Conservation (phyloP, 768 basidiomycete species). For the Cystoderma amianthinum region DNA sequence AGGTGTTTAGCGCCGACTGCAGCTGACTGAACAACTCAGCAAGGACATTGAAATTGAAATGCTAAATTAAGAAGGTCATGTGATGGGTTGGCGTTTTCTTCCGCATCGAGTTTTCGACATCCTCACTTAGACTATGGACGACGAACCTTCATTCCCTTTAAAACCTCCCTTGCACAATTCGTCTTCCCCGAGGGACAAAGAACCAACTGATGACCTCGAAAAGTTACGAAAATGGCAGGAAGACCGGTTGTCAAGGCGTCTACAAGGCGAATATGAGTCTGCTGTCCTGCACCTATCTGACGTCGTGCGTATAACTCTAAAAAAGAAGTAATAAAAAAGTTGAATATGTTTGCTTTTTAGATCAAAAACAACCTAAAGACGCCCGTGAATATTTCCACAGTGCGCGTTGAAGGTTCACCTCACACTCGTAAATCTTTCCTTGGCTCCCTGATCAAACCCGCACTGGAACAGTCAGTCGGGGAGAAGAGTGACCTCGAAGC, state of each 20-base stretch:
- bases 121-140: background rate
- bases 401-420: slow-evolving; percentile 75
- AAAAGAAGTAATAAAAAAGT: too few relatives aligned
- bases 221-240: slow-evolving; percentile 67
- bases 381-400: slow-evolving; percentile 62
- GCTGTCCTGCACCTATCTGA: slow-evolving; percentile 55
- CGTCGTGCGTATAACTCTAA: slow-evolving; percentile 38
- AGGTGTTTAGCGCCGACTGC: too few relatives aligned
- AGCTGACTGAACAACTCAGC: too few relatives aligned
- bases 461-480: slow-evolving; percentile 22
- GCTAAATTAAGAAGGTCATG: background rate
- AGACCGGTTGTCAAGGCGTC: slow-evolving; percentile 58
- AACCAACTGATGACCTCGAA: slow-evolving; percentile 46
- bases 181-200: slow-evolving; percentile 46
- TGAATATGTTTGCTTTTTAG: slow-evolving; percentile 28
- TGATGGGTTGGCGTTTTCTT: slow-evolving; percentile 1
- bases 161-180: slow-evolving; percentile 49
- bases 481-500: slow-evolving; percentile 43
- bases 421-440: slow-evolving; percentile 79
- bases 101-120: background rate
- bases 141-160: slow-evolving; percentile 15
- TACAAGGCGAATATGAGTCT: slow-evolving; percentile 76
- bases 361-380: slow-evolving; percentile 61
- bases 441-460: slow-evolving; percentile 65
- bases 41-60: too few relatives aligned